Evolutionary conservation across 1,139 yeast species (phyloP).

Genomic region (Hemisphaericaspora subhashii): DNA sequence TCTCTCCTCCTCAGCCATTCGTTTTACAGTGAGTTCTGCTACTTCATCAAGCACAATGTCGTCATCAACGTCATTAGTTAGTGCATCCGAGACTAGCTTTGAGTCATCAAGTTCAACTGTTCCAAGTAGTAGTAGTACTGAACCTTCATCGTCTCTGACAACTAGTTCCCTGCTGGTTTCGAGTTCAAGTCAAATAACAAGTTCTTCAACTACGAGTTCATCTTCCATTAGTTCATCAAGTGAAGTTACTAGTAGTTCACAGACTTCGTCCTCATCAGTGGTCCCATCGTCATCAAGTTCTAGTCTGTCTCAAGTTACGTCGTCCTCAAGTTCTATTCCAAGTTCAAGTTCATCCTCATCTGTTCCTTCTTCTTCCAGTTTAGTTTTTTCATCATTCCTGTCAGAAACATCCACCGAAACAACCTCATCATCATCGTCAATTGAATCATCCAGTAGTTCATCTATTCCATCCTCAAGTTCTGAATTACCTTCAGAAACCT

Average conservation of each 20-base stretch:
- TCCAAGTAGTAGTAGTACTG: slow-evolving; percentile 1
- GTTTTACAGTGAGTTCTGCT: not conserved
- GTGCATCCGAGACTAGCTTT: slow-evolving; percentile 6
- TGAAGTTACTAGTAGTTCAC: not conserved
- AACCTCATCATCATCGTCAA: not conserved
- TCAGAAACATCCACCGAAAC: not conserved
- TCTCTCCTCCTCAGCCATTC: not conserved
- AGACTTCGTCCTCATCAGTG: slow-evolving; percentile 1
- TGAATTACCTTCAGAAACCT: not conserved
- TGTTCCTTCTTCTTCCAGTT: slow-evolving; percentile 8
- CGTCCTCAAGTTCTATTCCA: slow-evolving; percentile 8
- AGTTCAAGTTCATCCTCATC: slow-evolving; percentile 8
- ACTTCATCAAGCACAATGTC: slow-evolving; percentile 5
- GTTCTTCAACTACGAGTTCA: slow-evolving; percentile 2
- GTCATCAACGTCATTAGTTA: slow-evolving; percentile 3
- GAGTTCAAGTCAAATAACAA: not conserved
- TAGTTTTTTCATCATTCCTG: not conserved
- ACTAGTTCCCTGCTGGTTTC: too few species aligned
- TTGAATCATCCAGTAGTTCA: slow-evolving; percentile 3
- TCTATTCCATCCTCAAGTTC: slow-evolving; percentile 2
- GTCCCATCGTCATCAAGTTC: slow-evolving; percentile 5
- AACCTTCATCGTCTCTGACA: not conserved
- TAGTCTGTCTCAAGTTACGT: too few species aligned
- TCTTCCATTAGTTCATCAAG: not conserved
- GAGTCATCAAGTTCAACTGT: not conserved